Evolutionary conservation across 192 early-diverging fungal species (phyloP), one percentile per base, ranked within the genome.

Genomic region (Funneliformis mosseae): DNA sequence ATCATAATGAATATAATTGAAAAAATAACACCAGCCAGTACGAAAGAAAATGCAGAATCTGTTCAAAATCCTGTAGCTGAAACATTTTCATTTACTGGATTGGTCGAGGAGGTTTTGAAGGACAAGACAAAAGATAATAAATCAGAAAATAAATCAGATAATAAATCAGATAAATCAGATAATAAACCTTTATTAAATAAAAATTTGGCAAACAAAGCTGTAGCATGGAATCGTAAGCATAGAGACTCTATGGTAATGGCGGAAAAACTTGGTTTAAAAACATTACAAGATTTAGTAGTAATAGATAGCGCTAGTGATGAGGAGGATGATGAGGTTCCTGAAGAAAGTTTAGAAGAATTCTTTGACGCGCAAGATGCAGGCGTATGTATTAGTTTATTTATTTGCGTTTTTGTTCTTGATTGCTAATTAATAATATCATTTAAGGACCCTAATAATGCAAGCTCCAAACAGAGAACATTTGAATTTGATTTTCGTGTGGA

Each of bases 1-100:
- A 91, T 91, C 1, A 87, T 98, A 8, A 98, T 97, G 96, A 85
- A 82, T 21, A 91, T 94, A 76, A 88, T 94, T 25, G 93, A 95
- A 61, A 85, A 93, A 55, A 89, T 96, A 25, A 85, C 89, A 43
- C 85, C 83, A 64, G 82, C 81, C 81, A 82, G 71, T 59, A 77
- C 73, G 9, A 85, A 81, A 42, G 73, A 61, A 41, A 74, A 80
- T 16, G 77, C 77, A 46, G 45, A 80, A 18, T 5, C 8, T 43
- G 8, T n/a, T 18, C 39, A 28, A 69, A 5, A 38, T 21, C 25
- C 4, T 28, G 16, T 12, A 77, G 8, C 27, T 42, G 43, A 45
- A 7, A 74, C 8, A 67, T 23, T n/a, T 16, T 43, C 68, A 10
- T n/a, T 70, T 10, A 42, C 11, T 10, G 41, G 8, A 10, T 5